Evolutionary conservation across 495 filamentous ascomycete genomes (phyloP), one percentile per base, ranked within the genome.

Genomic region (Aspergillus cristatus): DNA sequence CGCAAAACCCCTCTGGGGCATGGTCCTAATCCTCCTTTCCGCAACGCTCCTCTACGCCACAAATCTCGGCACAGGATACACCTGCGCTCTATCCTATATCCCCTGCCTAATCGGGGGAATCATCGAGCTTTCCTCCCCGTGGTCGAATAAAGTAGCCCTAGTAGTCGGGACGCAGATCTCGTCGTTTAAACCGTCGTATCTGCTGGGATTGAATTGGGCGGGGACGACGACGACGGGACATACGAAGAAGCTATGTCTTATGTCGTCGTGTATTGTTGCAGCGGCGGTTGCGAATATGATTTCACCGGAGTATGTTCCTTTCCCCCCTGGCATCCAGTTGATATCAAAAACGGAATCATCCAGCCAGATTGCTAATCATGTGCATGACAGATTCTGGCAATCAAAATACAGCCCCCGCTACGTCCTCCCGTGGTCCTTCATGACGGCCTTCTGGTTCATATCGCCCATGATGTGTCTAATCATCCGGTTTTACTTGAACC

Each of bases 181-280:
- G 3, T 35, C 39, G n/a, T 42, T 42, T 24, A 42, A 42, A 33
- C 39, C 39, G 13, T 42, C 39, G 3, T 42, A 42, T 24, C 24
- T 42, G 7, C 25, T 35, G 7, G 39, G 39, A 3, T 26, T 42
- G 8, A 42, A 31, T 32, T 42, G 39, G 39, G 38, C 39, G 7
- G 39, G 32, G 3, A 42, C 39, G 8, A 42, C 39, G 20, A 42
- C 39, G 2, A 42, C 32, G 10, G 39, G 39, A 1, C 39, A 42
- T 11, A 42, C 39, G 7, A 42, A 42, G 39, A 42, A 42, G 14
- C 25, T 42, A 7, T 36, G 32, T 25, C 24, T 42, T 11, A 42
- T 42, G 32, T 22, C 39, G 8, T 42, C 39, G 6, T 42, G 39
- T 15, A 24, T 42, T 22, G 39, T 42, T 3, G 39, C 39, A 35